Evolutionary conservation across 768 basidiomycete genomes (phyloP).

Genomic region (Leccinum imitatum): DNA sequence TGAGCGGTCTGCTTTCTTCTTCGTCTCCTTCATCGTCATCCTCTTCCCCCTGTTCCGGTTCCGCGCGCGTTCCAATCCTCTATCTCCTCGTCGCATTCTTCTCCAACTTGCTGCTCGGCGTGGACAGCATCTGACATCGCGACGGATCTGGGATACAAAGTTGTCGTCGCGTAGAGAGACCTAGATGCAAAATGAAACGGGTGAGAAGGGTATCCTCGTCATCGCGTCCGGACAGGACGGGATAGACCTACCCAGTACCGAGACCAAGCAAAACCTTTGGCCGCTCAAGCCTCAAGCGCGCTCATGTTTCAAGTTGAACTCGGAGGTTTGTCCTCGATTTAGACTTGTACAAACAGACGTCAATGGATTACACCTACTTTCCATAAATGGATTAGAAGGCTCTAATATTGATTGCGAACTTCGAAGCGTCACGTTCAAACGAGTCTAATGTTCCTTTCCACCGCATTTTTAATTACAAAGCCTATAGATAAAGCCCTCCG

Average conservation of each 20-base stretch:
- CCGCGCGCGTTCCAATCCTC: conserved; percentile 9
- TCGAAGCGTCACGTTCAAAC: no score
- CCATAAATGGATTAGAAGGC: neutral
- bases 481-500: no score
- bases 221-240: neutral
- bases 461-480: no score
- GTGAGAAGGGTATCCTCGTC: no score
- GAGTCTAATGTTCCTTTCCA: no score
- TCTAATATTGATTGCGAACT: no score
- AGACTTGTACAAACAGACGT: conserved; percentile 1
- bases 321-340: neutral
- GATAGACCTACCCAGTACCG: conserved; percentile 8
- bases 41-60: neutral
- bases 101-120: neutral
- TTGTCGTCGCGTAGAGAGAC: no score
- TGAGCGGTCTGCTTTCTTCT: no score
- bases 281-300: no score
- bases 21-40: conserved; percentile 14
- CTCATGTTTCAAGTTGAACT: neutral
- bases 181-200: no score
- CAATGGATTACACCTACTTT: neutral
- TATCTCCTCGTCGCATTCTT: conserved; percentile 26
- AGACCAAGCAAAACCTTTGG: no score
- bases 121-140: neutral
- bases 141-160: neutral